Evolutionary conservation across 2,329 filamentous ascomycete species (phyloP).

Genomic region (Sporothrix globosa): DNA sequence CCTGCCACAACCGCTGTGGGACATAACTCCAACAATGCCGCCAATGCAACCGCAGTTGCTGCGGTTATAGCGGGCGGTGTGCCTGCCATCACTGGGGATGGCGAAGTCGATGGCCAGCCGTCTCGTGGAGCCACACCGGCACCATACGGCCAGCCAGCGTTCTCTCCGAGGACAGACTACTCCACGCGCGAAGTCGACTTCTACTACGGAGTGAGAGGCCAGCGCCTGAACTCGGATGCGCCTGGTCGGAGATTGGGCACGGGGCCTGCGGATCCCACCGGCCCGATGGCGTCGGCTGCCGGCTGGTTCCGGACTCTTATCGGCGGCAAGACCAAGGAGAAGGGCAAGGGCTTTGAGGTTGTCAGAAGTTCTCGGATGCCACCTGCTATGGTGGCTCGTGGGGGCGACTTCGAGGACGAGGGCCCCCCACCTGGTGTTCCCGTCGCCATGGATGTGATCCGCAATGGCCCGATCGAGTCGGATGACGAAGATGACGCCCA

Average conservation of each 20-base stretch:
- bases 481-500: conserved; percentile 57
- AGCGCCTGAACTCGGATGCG: conserved; percentile 78
- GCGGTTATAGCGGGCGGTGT: not conserved
- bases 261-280: conserved; percentile 90
- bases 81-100: conserved; percentile 41
- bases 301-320: conserved; percentile 85
- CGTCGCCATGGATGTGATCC: conserved; percentile 63
- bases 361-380: conserved; percentile 88
- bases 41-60: not conserved
- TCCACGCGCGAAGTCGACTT: conserved; percentile 94
- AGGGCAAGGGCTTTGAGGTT: conserved; percentile 95
- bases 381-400: conserved; percentile 66
- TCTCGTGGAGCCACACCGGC: conserved; percentile 52
- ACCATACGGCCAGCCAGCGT: conserved; percentile 46
- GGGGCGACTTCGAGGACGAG: conserved; percentile 64
- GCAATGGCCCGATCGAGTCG: conserved; percentile 65
- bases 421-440: conserved; percentile 68
- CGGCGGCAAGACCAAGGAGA: conserved; percentile 86
- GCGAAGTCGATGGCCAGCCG: conserved; percentile 49
- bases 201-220: conserved; percentile 90
- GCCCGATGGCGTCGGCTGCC: conserved; percentile 83
- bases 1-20: conserved; percentile 38
- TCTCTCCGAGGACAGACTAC: conserved; percentile 75
- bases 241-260: conserved; percentile 86
- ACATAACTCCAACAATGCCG: not conserved